Evolutionary conservation across 2,329 filamentous ascomycete species (phyloP).

Genomic region (Grosmannia huntii): DNA sequence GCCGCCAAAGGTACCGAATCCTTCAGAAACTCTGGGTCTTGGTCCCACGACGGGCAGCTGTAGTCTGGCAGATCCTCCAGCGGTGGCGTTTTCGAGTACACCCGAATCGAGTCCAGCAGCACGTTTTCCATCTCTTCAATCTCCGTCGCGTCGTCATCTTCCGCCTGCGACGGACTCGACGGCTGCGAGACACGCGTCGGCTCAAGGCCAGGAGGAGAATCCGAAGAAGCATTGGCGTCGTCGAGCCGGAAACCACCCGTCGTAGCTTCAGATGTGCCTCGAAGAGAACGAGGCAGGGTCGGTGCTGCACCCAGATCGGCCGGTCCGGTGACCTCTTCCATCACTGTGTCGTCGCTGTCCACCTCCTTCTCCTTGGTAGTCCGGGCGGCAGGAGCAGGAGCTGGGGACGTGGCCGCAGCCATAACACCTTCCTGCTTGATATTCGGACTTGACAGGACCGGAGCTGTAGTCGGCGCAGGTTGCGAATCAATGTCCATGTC

Average conservation of each 20-base stretch:
- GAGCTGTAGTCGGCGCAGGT: not conserved
- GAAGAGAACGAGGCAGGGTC: slow-evolving; percentile 1
- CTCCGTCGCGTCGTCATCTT: slow-evolving; percentile 40
- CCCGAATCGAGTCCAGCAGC: slow-evolving; percentile 34
- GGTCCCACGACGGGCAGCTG: slow-evolving; percentile 31
- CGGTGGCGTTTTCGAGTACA: slow-evolving; percentile 41
- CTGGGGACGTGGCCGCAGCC: not conserved
- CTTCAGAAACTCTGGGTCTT: slow-evolving; percentile 31
- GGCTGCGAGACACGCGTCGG: slow-evolving; percentile 12
- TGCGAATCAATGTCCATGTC: slow-evolving; percentile 1
- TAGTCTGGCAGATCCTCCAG: slow-evolving; percentile 39
- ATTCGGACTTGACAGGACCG: not conserved
- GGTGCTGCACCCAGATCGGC: not conserved
- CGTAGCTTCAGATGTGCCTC: not conserved
- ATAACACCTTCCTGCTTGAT: not conserved
- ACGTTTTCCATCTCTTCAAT: slow-evolving; percentile 39
- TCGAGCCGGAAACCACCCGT: not conserved
- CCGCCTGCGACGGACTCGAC: slow-evolving; percentile 35
- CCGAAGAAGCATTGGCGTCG: not conserved
- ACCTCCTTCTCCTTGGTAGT: too few species aligned
- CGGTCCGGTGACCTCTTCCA: not conserved
- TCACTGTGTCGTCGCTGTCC: not conserved
- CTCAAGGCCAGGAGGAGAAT: slow-evolving; percentile 7
- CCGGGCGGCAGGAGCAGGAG: not conserved
- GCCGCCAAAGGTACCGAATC: slow-evolving; percentile 26